Base-by-base conservation (phyloP, 768 basidiomycete genomes). In the Crepidotus variabilis region DNA sequence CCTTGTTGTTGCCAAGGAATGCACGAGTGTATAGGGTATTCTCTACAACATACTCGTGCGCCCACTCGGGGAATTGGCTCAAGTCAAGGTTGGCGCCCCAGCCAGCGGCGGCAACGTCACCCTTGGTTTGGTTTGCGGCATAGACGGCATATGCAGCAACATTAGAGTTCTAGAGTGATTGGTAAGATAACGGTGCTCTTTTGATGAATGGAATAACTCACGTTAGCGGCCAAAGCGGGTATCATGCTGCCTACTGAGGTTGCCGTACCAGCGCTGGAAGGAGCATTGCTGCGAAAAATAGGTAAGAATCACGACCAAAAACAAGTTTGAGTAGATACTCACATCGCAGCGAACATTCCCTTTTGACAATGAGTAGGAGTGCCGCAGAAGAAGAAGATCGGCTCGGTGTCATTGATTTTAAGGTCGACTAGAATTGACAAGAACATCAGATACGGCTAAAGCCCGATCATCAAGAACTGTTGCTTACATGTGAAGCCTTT, bases 281-380 rank as follows among this genome's bases (percentile, higher is more conserved):
- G 76, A 16, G 85, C 82, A 75, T 88, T 87, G 63, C 80, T 81
- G 45, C 20, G 43, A 28, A 33, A 11, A 54, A 67, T 16, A 65
- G 50, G 50, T 47, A 56, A 49, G 20, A 6, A 47, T 10, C 23
- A 7, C 47, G 32, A 23, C 36, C 32, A 2, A 16, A 48, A 32
- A 34, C 45, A 33, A 47, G 36, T 20, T 1, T 2, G 45, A 57
- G 16, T 18, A 13, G 3, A 8, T 8, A 67, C 73, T 57, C 64
- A 82, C 80, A 88, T 84, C 72, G 88, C 80, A 72, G 88, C 89
- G 67, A 90, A 92, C 89, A 92, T 92, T 63, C 90, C 91, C 78
- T 88, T 85, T 67, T 82, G 69, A 68, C 91, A 92, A 69, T 93
- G 90, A 55, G 63, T 71, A 46, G 86, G 82, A 48, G 82, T 81